Conservation (phyloP, 192 early-diverging fungal species). For the Pilobolus umbonatus region DNA sequence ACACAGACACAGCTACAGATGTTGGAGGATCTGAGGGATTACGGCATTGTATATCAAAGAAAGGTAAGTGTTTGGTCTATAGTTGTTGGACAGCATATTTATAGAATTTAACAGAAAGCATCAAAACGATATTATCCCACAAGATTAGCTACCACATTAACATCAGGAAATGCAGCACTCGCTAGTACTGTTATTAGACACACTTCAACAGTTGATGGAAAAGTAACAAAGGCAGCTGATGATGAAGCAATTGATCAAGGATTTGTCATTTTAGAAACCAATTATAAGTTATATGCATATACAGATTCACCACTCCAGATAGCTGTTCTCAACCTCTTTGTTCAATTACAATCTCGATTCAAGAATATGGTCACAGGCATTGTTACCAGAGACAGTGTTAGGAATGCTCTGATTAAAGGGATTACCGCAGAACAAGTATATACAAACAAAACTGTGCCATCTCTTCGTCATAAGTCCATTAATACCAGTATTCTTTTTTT, state of each 20-base stretch:
- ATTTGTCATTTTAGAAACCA: slow-evolving; percentile 93
- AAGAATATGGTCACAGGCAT: slow-evolving; percentile 88
- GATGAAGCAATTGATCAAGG: slow-evolving; percentile 53
- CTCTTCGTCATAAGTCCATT: not conserved
- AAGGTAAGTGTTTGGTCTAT: slow-evolving; percentile 60
- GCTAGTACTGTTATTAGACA: slow-evolving; percentile 36
- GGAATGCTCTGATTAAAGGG: slow-evolving; percentile 76
- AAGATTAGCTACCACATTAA: slow-evolving; percentile 84
- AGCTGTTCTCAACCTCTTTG: slow-evolving; percentile 87
- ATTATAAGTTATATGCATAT: slow-evolving; percentile 93
- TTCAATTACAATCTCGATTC: slow-evolving; percentile 77
- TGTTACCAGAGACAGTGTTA: slow-evolving; percentile 83
- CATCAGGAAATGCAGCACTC: slow-evolving; percentile 62
- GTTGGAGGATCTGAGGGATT: slow-evolving; percentile 82
- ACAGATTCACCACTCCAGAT: slow-evolving; percentile 91
- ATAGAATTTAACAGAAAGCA: not conserved
- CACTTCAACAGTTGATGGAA: slow-evolving; percentile 16
- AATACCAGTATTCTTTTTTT: not conserved
- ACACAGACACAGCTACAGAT: slow-evolving; percentile 80
- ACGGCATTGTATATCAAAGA: slow-evolving; percentile 87
- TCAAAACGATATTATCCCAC: slow-evolving; percentile 81
- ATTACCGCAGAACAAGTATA: slow-evolving; percentile 91
- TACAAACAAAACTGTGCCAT: not conserved
- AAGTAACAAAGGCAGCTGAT: slow-evolving; percentile 19
- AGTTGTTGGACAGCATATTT: not conserved